Conservation (phyloP, 208 protist species). For the Trypanosoma lewisi region DNA sequence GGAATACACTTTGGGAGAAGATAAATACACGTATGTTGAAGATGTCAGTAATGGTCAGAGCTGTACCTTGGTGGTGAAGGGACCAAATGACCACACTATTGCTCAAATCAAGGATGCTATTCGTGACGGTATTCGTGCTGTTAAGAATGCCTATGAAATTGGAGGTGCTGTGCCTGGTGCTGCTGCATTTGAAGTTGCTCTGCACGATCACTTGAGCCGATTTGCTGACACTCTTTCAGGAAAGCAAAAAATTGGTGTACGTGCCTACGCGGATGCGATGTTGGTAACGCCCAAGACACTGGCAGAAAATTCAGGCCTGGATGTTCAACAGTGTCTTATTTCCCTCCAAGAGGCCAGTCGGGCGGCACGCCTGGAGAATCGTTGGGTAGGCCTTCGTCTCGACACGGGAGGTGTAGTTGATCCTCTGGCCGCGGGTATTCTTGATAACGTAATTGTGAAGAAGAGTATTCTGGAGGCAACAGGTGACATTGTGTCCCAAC, state of each 20-base stretch:
- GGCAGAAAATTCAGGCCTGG: constrained; percentile 98
- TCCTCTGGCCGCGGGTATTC: constrained; percentile 93
- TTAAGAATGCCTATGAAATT: constrained; percentile 98
- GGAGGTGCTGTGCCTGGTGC: constrained; percentile 95
- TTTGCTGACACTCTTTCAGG: constrained; percentile 83
- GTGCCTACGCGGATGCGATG: constrained; percentile 98
- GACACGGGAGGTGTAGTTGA: constrained; percentile 96
- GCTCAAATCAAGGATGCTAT: constrained; percentile 99
- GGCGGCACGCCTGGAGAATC: constrained; percentile 55
- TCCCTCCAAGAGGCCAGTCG: constrained; percentile 92
- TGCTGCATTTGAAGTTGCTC: constrained; percentile 97
- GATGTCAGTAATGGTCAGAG: constrained; percentile 95
- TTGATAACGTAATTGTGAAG: constrained; percentile 99
- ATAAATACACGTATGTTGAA: constrained; percentile 99
- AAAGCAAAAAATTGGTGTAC: constrained; percentile 96
- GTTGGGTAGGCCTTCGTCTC: constrained; percentile 96
- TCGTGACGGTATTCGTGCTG: constrained; percentile 98
- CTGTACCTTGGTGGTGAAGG: constrained; percentile 99
- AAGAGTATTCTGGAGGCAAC: constrained; percentile 95
- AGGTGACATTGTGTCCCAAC: constrained; percentile 96
- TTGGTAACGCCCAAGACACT: constrained; percentile 99
- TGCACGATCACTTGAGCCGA: constrained; percentile 92
- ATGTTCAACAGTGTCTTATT: constrained; percentile 97
- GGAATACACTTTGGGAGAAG: constrained; percentile 98
- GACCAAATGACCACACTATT: constrained; percentile 99